Percentiles rank a stretch among this genome's conserved stretches.
phyloP scores from a whole-genome alignment of 208 protist genomes.

The Acanthamoeba culbertsoni region DNA sequence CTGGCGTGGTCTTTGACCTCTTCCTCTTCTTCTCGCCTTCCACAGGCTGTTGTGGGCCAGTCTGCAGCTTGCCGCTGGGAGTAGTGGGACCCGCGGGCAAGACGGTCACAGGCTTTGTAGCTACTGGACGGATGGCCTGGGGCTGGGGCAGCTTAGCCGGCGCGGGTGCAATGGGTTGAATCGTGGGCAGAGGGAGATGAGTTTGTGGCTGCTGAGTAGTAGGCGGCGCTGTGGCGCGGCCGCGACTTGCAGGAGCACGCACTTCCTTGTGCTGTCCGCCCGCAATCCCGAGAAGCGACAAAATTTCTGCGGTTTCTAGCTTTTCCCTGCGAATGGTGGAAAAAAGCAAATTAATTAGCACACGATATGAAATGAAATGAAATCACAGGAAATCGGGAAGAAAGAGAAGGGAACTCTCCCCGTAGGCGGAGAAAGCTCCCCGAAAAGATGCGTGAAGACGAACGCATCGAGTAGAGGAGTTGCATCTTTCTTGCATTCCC shows the following conservation, averaged over 20 bases:
- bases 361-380: neutral
- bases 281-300: neutral
- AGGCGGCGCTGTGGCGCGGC: too few species aligned
- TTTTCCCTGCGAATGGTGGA: conserved; percentile 15
- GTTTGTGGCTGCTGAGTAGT: neutral
- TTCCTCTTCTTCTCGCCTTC: conserved; percentile 43
- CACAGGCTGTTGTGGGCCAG: neutral
- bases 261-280: neutral
- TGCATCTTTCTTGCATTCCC: neutral
- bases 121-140: neutral
- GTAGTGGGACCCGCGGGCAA: neutral
- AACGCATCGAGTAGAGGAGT: neutral
- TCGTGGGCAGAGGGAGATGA: neutral
- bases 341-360: neutral
- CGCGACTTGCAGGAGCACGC: neutral
- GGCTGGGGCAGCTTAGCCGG: neutral
- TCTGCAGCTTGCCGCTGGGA: neutral
- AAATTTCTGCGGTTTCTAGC: conserved; percentile 4
- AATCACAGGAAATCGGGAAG: neutral
- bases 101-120: neutral
- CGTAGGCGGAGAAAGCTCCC: neutral
- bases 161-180: neutral
- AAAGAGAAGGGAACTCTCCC: neutral
- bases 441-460: neutral
- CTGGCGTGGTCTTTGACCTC: conserved; percentile 10